Conservation (phyloP, 129 eudicot species). For the Calendula officinalis region DNA sequence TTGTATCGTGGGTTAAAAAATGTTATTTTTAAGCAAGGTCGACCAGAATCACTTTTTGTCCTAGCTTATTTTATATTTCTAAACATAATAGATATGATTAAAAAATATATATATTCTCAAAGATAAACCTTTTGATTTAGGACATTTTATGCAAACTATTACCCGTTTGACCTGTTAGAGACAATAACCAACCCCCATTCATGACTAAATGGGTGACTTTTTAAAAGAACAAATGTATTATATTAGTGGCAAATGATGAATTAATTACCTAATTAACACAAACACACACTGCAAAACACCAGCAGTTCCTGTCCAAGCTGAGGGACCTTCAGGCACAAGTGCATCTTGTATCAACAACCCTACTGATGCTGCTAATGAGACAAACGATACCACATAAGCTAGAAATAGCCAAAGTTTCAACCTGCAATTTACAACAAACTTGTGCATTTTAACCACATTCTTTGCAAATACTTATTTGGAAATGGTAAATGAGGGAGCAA, state of each 20-base stretch:
- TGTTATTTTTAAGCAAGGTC: no score
- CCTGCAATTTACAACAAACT: conserved; percentile 46
- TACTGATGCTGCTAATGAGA: conserved; percentile 95
- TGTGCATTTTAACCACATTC: no score
- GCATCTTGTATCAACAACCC: conserved; percentile 95
- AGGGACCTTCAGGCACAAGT: conserved; percentile 70
- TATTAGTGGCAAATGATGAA: not conserved
- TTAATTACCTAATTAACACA: conserved; percentile 68
- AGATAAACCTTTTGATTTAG: no score
- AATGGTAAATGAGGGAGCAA: not conserved
- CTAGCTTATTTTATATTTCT: no score
- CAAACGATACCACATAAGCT: conserved; percentile 89
- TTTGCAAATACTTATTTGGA: not conserved
- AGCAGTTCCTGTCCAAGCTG: conserved; percentile 95
- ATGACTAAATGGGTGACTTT: not conserved
- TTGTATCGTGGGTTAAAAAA: not conserved
- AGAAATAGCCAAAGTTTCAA: conserved; percentile 97
- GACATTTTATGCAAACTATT: no score
- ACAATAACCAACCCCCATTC: no score
- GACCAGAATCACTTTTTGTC: no score
- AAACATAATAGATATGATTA: no score
- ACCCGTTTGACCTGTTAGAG: no score
- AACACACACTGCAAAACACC: conserved; percentile 96
- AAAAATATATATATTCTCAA: no score
- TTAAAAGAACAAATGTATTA: no score